Percentiles rank a stretch among this genome's conserved stretches.
Evolutionary conservation across 257 asterid species (phyloP).

Genomic region (Lavandula angustifolia): DNA sequence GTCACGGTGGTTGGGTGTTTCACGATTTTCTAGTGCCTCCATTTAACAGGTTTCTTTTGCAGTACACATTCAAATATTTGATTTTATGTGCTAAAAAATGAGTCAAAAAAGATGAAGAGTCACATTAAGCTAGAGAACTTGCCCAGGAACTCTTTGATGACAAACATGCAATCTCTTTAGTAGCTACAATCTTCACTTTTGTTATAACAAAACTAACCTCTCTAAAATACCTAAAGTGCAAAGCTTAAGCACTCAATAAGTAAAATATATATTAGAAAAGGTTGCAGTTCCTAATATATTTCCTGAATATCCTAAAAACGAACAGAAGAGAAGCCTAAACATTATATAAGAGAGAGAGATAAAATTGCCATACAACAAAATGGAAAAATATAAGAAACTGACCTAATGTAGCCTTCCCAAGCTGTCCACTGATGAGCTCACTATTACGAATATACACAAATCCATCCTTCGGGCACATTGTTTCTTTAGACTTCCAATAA

Average conservation of each 20-base stretch:
- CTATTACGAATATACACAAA: constrained; percentile 90
- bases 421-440: constrained; percentile 92
- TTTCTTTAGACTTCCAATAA: constrained; percentile 55
- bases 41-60: too few species aligned
- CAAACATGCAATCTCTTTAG: constrained; percentile 11
- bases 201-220: constrained; percentile 1
- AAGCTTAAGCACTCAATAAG: constrained; percentile 18
- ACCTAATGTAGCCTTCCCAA: constrained; percentile 98
- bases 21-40: too few species aligned
- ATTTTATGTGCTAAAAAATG: too few species aligned
- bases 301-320: too few species aligned
- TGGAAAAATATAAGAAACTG: constrained; percentile 32
- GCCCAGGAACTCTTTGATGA: constrained; percentile 10
- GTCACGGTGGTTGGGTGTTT: too few species aligned
- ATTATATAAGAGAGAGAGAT: not conserved
- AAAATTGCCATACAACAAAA: constrained; percentile 12
- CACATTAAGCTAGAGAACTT: too few species aligned
- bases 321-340: too few species aligned
- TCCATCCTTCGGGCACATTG: constrained; percentile 89
- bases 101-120: too few species aligned
- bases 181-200: constrained; percentile 11
- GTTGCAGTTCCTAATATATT: not conserved
- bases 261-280: not conserved
- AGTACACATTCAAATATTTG: too few species aligned
- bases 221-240: constrained; percentile 2